Conservation (phyloP, 2,329 filamentous ascomycete species). For the Colletotrichum caudatum region DNA sequence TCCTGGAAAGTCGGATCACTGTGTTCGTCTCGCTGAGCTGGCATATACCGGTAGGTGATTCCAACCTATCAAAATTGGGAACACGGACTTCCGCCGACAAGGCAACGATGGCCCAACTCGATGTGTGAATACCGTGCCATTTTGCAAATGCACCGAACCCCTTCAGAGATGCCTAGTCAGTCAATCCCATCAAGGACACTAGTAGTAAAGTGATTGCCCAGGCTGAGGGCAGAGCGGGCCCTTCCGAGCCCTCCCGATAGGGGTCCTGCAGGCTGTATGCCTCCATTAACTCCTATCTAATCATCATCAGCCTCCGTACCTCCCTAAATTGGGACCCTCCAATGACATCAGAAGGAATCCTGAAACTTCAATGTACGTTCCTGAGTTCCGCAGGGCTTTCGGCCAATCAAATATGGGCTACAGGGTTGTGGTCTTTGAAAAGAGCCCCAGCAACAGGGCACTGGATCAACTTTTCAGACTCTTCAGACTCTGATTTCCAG, state of each 20-base stretch:
- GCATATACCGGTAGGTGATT: not conserved
- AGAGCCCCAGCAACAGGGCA: conserved; percentile 20
- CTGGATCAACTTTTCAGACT: conserved; percentile 40
- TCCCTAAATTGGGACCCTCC: conserved; percentile 35
- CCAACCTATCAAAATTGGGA: not conserved
- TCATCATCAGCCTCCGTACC: conserved; percentile 8
- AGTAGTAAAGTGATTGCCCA: conserved; percentile 14
- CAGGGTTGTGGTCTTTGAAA: conserved; percentile 19
- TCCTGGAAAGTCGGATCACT: not conserved
- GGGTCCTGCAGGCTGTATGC: conserved; percentile 41
- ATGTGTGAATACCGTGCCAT: conserved; percentile 9
- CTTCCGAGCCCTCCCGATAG: conserved; percentile 41
- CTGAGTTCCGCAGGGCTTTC: conserved; percentile 29
- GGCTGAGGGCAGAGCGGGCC: conserved; percentile 33
- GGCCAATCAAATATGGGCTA: conserved; percentile 28
- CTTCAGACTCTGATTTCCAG: too few relatives aligned
- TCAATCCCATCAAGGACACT: not conserved
- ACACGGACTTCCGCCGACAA: conserved; percentile 16
- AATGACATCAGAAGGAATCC: conserved; percentile 38
- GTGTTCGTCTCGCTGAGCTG: not conserved
- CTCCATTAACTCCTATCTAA: conserved; percentile 20
- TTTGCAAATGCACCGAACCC: conserved; percentile 26
- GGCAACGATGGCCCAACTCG: not conserved
- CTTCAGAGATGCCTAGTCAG: conserved; percentile 10
- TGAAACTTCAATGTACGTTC: conserved; percentile 38